Evolutionary conservation across 345 rosid species (phyloP).

Genomic region (Ricinus communis): DNA sequence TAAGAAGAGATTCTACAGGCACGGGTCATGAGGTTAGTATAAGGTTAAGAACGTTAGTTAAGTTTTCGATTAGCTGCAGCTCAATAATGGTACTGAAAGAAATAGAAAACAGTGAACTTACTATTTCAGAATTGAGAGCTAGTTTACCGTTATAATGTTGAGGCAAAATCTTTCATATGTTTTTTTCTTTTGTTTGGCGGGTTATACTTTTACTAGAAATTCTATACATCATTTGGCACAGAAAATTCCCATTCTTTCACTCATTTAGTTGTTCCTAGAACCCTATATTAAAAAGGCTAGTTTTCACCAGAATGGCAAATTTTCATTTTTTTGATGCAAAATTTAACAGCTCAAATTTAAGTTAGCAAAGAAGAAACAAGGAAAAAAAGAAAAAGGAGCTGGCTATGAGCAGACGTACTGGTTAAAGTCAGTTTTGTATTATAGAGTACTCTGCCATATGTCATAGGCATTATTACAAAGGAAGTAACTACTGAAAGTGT

Average conservation of each 20-base stretch:
- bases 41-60: no score
- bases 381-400: not conserved
- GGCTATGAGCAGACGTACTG: not conserved
- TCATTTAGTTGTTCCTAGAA: slow-evolving; percentile 8
- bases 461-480: slow-evolving; percentile 8
- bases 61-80: not conserved
- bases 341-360: not conserved
- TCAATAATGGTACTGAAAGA: not conserved
- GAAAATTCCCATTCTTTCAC: no score
- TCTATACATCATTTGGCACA: no score
- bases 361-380: not conserved
- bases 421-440: not conserved
- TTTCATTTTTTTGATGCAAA: no score
- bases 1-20: slow-evolving; percentile 31
- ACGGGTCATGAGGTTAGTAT: slow-evolving; percentile 32
- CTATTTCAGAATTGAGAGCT: no score
- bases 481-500: no score
- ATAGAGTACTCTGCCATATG: slow-evolving; percentile 3
- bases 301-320: slow-evolving; percentile 2
- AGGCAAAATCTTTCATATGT: not conserved
- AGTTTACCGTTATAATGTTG: no score
- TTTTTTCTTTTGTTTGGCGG: not conserved
- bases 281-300: not conserved
- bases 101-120: not conserved
- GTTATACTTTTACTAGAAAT: not conserved